A percentile compares a stretch with the other conserved stretches of the same genome.
Conservation (phyloP, 2,329 filamentous ascomycete species). For the Capronia coronata region DNA sequence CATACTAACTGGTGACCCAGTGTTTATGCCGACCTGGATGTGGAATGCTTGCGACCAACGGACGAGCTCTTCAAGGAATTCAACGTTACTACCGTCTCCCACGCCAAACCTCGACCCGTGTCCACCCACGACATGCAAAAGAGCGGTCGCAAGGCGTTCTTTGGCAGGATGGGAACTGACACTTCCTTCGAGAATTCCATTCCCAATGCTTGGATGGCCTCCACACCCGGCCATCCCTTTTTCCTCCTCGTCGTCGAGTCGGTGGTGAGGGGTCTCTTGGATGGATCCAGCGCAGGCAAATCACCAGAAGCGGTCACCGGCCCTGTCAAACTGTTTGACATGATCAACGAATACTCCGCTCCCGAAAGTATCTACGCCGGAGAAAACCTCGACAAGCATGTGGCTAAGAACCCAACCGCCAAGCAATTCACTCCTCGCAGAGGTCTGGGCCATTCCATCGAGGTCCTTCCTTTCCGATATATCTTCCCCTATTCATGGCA, state of each 20-base stretch:
- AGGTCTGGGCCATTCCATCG: conserved; percentile 22
- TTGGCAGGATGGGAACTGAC: conserved; percentile 34
- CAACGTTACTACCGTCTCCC: conserved; percentile 23
- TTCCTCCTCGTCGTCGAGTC: conserved; percentile 31
- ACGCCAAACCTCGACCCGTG: conserved; percentile 12
- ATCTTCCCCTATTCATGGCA: conserved; percentile 29
- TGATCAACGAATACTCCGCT: conserved; percentile 17
- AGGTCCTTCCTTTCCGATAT: conserved; percentile 23
- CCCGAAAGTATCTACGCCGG: conserved; percentile 12
- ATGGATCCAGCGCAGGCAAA: conserved; percentile 1
- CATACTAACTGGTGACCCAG: conserved; percentile 11
- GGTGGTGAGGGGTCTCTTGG: conserved; percentile 15
- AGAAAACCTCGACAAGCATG: conserved; percentile 19
- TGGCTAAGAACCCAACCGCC: conserved; percentile 22
- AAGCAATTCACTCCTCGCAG: conserved; percentile 21
- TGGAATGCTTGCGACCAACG: conserved; percentile 32
- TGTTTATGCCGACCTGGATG: conserved; percentile 34
- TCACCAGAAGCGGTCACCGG: conserved; percentile 24
- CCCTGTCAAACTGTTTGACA: conserved; percentile 22
- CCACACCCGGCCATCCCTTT: conserved; percentile 34
- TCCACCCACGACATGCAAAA: conserved; percentile 15
- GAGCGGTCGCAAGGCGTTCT: conserved; percentile 27
- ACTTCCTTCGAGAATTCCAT: conserved; percentile 31
- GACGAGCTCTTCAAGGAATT: conserved; percentile 28
- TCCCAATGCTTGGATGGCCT: conserved; percentile 37